Evolutionary conservation across 176 grass and related monocot species (phyloP), one percentile per base, ranked within the genome.

Genomic region (Carex littledalei): DNA sequence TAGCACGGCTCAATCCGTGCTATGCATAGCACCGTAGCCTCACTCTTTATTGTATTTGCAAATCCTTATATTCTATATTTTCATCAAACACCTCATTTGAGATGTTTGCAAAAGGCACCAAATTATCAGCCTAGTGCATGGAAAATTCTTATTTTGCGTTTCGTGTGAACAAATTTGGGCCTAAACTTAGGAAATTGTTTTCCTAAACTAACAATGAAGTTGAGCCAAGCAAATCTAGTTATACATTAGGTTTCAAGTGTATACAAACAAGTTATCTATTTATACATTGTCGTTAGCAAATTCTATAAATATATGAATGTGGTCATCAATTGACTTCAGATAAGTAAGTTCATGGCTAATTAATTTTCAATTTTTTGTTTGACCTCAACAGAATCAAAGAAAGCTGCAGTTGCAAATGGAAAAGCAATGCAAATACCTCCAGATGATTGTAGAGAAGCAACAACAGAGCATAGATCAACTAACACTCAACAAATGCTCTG

Each of bases 351-450:
- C 52, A 31, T 57, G 26, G 32, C 14, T 57, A 56, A 32, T 57
- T 32, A 57, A 57, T 50, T 32, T 57, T 2, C 13, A 29, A 55
- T 68, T 31, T 0, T 60, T 5, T 63, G 20, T 75, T 47, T 76
- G 71, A 52, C 84, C 32, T 81, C 39, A 1, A 18, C 82, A 97
- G 90, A 74, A 90, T 86, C 90, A 97, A 85, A 94, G 90, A 87
- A 94, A 94, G 82, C 79, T 97, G 80, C 94, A 97, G 68, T 11
- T 94, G 72, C 90, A 88, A 86, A 92, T 97, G 7, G 94, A 97
- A 75, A 86, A 94, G 85, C 91, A 97, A n/a, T 91, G 86, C 66
- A 94, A 84, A 82, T 90, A 89, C 90, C 88, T 97, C 15, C 86
- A 94, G 60, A 90, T 89, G 85, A 87, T 97, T 21, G 88, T 97